A percentile compares a stretch with the other conserved stretches of the same genome.
Evolutionary conservation across 371 early-diverging fungal species (phyloP).

Genomic region (Mortierella sp.): DNA sequence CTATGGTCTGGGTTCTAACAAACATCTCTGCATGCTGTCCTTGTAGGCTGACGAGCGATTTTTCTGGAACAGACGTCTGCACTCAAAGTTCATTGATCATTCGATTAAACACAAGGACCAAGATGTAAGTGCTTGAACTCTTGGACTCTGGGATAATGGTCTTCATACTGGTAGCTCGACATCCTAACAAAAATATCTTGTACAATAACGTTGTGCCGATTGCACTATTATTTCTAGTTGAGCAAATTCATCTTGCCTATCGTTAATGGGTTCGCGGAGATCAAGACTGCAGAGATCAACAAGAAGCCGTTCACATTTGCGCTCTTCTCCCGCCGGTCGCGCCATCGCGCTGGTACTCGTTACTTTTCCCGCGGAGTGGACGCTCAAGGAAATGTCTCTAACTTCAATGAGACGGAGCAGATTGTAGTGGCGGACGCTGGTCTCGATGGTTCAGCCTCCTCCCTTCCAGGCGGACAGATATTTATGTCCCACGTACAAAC

Average conservation of each 20-base stretch:
- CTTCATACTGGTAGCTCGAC: no score
- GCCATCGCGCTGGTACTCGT: slow-evolving; percentile 85
- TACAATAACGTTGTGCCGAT: not conserved
- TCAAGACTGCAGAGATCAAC: slow-evolving; percentile 66
- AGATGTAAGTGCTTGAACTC: slow-evolving; percentile 58
- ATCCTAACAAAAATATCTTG: not conserved
- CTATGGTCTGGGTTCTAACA: not conserved
- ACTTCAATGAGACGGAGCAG: slow-evolving; percentile 99
- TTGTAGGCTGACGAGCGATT: slow-evolving; percentile 86
- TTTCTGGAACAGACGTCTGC: slow-evolving; percentile 88
- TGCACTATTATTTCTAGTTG: slow-evolving; percentile 57
- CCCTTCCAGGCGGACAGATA: slow-evolving; percentile 28
- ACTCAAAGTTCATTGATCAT: slow-evolving; percentile 73
- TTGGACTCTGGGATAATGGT: no score
- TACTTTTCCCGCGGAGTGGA: slow-evolving; percentile 98
- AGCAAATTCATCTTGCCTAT: slow-evolving; percentile 88
- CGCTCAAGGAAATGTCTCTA: slow-evolving; percentile 93
- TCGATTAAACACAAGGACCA: slow-evolving; percentile 51
- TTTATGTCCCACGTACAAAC: slow-evolving; percentile 89
- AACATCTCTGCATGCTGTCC: not conserved
- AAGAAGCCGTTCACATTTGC: slow-evolving; percentile 74
- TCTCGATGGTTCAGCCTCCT: slow-evolving; percentile 8
- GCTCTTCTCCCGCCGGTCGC: slow-evolving; percentile 85
- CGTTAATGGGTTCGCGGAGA: slow-evolving; percentile 85
- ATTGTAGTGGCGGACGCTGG: slow-evolving; percentile 71